A percentile compares a stretch with the other conserved stretches of the same genome.
Conservation (phyloP, 2,329 filamentous ascomycete species). For the Penicillium sp. region DNA sequence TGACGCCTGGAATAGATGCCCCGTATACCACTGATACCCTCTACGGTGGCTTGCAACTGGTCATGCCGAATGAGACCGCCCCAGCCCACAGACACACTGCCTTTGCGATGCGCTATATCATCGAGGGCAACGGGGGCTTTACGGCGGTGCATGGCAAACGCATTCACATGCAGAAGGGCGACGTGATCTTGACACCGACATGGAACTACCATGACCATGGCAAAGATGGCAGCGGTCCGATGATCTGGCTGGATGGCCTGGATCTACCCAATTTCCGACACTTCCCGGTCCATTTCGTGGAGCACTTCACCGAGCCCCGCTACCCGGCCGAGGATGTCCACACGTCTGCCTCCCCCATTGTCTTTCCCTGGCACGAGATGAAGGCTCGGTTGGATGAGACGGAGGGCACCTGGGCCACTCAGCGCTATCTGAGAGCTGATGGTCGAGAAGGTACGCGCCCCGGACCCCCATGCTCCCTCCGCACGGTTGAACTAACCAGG, state of each 20-base stretch:
- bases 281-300: slow-evolving; percentile 59
- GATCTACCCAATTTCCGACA: slow-evolving; percentile 58
- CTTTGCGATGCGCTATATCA: slow-evolving; percentile 62
- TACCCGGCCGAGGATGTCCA: slow-evolving; percentile 54
- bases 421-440: slow-evolving; percentile 41
- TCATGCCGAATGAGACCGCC: slow-evolving; percentile 61
- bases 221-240: slow-evolving; percentile 59
- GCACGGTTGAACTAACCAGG: no score
- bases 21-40: slow-evolving; percentile 64
- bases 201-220: slow-evolving; percentile 67
- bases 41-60: slow-evolving; percentile 61
- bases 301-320: slow-evolving; percentile 53
- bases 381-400: slow-evolving; percentile 45
- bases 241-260: slow-evolving; percentile 63
- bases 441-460: slow-evolving; percentile 43
- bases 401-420: slow-evolving; percentile 31
- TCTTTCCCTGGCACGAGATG: slow-evolving; percentile 58
- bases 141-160: slow-evolving; percentile 59
- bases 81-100: slow-evolving; percentile 61
- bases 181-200: slow-evolving; percentile 61
- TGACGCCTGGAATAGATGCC: slow-evolving; percentile 36
- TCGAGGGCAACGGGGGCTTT: slow-evolving; percentile 59
- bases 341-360: slow-evolving; percentile 47
- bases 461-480: no score
- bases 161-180: slow-evolving; percentile 57